Conservation (phyloP, 257 asterid genomes). For the Cruciata laevipes region DNA sequence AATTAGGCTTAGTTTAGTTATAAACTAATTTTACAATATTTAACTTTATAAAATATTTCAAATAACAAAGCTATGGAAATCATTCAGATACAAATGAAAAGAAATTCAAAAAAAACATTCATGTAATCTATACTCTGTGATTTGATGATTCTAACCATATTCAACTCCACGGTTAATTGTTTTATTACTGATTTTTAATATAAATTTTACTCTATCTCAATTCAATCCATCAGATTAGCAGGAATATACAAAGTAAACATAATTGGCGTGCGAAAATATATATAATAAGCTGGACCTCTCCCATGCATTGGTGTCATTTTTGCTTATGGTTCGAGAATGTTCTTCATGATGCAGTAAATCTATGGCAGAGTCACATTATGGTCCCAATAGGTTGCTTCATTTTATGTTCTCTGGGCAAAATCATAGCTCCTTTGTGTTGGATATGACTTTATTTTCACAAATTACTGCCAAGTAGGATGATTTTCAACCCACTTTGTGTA, state of each 20-base stretch:
- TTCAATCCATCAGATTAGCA: too few species aligned
- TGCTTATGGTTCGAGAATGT: background rate
- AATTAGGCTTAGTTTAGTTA: too few species aligned
- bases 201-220: too few species aligned
- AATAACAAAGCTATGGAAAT: too few species aligned
- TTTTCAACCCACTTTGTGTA: background rate
- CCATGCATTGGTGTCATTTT: background rate
- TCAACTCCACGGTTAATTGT: too few species aligned
- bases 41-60: too few species aligned
- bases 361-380: background rate
- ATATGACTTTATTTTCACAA: background rate
- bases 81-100: too few species aligned
- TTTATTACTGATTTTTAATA: too few species aligned
- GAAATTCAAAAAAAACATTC: too few species aligned
- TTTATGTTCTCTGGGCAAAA: background rate
- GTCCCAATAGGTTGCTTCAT: constrained; percentile 15
- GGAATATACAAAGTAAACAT: background rate
- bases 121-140: too few species aligned
- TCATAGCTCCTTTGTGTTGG: background rate
- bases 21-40: too few species aligned
- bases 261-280: background rate
- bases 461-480: background rate
- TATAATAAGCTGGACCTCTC: background rate
- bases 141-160: too few species aligned
- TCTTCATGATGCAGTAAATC: background rate